Percentiles rank a stretch among this genome's conserved stretches.
Conservation (phyloP, 2,329 filamentous ascomycete species). For the Didymosphaeria variabile region DNA sequence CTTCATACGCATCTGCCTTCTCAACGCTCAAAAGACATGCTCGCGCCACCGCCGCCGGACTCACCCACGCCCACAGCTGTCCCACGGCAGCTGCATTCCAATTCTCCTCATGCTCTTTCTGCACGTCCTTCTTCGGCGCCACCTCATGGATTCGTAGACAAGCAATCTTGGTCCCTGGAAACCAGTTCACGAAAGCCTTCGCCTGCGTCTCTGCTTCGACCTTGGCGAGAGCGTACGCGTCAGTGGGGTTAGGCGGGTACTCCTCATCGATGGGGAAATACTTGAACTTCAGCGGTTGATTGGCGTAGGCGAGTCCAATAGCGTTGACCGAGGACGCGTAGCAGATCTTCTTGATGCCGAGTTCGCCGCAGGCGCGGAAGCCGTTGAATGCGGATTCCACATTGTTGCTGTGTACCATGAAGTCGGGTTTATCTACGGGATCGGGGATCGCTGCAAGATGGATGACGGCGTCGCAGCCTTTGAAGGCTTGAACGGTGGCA, state of each 20-base stretch:
- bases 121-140: constrained; percentile 37
- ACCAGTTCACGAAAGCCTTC: constrained; percentile 47
- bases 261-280: constrained; percentile 53
- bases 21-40: constrained; percentile 49
- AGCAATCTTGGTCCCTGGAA: constrained; percentile 50
- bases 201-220: constrained; percentile 48
- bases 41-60: constrained; percentile 45
- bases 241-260: constrained; percentile 43
- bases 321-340: constrained; percentile 52
- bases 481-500: constrained; percentile 41
- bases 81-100: constrained; percentile 48
- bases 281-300: constrained; percentile 45
- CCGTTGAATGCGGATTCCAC: constrained; percentile 52
- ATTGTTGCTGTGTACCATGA: constrained; percentile 50
- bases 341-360: constrained; percentile 48
- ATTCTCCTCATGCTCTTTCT: constrained; percentile 44
- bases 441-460: constrained; percentile 52
- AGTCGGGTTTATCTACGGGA: constrained; percentile 44
- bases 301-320: constrained; percentile 50
- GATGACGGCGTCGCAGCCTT: constrained; percentile 50
- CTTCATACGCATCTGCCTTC: constrained; percentile 41
- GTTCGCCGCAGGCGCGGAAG: constrained; percentile 48
- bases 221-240: constrained; percentile 51
- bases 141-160: constrained; percentile 53
- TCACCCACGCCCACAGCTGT: constrained; percentile 52